Evolutionary conservation across 1,284 basidiomycete species (phyloP).

Genomic region (Leccinum ponderosum): DNA sequence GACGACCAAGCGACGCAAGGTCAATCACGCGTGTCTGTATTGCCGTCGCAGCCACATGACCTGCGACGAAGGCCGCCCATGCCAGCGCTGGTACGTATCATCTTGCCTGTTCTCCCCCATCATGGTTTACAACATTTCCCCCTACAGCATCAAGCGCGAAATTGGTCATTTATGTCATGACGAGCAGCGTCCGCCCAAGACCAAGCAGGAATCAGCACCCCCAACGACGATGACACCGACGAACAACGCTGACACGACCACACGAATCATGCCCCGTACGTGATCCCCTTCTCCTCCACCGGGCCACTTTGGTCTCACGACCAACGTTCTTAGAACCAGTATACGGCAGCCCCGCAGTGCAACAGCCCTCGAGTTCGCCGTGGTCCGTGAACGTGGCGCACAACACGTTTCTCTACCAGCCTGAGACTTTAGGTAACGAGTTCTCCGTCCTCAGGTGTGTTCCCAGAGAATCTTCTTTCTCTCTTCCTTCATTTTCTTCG

Average conservation of each 20-base stretch:
- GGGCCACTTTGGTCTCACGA: constrained; percentile 16
- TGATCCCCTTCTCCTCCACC: not conserved
- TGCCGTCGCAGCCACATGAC: constrained; percentile 78
- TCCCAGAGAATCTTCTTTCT: not conserved
- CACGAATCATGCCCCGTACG: constrained; percentile 18
- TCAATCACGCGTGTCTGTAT: constrained; percentile 92
- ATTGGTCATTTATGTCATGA: constrained; percentile 92
- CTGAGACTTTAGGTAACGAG: constrained; percentile 75
- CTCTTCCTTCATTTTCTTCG: not conserved
- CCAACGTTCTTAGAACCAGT: constrained; percentile 29
- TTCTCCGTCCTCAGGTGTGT: constrained; percentile 80
- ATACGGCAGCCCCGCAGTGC: constrained; percentile 31
- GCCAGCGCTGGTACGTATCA: constrained; percentile 80
- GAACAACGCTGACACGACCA: constrained; percentile 29
- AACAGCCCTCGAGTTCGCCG: constrained; percentile 39
- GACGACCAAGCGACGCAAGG: constrained; percentile 66
- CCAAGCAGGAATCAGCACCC: constrained; percentile 39
- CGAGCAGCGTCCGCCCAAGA: constrained; percentile 62
- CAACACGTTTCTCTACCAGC: constrained; percentile 60
- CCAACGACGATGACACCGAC: constrained; percentile 16
- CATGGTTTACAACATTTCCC: not conserved
- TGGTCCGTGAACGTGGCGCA: constrained; percentile 54
- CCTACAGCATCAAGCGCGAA: constrained; percentile 72
- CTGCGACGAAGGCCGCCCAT: constrained; percentile 87
- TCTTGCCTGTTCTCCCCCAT: not conserved